phyloP scores from a whole-genome alignment of 306 rosid genomes.

The Casuarina cunninghamiana region DNA sequence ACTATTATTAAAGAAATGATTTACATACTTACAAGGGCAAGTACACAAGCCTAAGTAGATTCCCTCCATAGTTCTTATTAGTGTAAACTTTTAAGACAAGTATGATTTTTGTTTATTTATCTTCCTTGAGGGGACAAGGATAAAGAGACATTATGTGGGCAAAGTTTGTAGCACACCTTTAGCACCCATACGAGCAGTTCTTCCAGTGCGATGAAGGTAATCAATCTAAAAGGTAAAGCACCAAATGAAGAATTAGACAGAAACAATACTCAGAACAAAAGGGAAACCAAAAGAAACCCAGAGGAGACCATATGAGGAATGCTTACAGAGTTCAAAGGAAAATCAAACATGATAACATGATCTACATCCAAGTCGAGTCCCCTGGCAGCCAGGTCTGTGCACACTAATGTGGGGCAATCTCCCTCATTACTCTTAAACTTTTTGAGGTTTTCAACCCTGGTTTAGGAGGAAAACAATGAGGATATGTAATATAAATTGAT shows the following conservation, averaged over 20 bases:
- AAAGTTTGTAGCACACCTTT: slow-evolving; percentile 56
- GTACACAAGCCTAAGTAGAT: not conserved
- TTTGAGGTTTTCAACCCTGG: slow-evolving; percentile 94
- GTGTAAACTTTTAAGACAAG: slow-evolving; percentile 10
- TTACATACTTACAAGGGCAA: not conserved
- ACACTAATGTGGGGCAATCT: slow-evolving; percentile 93
- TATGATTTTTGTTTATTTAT: not conserved
- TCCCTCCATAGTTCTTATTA: not conserved
- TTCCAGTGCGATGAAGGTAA: slow-evolving; percentile 96
- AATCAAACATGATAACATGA: slow-evolving; percentile 98
- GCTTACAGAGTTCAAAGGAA: slow-evolving; percentile 82
- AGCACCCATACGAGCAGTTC: slow-evolving; percentile 99
- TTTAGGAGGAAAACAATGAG: slow-evolving; percentile 23
- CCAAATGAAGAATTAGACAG: slow-evolving; percentile 3
- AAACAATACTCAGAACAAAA: not conserved
- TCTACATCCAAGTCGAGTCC: slow-evolving; percentile 96
- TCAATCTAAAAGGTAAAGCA: slow-evolving; percentile 55
- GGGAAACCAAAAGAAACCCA: not conserved
- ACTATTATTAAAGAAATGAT: not conserved
- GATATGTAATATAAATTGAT: slow-evolving; percentile 15
- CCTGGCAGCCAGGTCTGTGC: slow-evolving; percentile 97
- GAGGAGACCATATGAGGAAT: slow-evolving; percentile 15
- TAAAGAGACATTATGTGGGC: not conserved
- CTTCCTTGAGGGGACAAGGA: not conserved
- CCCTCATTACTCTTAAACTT: slow-evolving; percentile 80